Percentiles rank a stretch among this genome's conserved stretches.
Conservation (phyloP, 2,329 filamentous ascomycete genomes). For the Septoria linicola region DNA sequence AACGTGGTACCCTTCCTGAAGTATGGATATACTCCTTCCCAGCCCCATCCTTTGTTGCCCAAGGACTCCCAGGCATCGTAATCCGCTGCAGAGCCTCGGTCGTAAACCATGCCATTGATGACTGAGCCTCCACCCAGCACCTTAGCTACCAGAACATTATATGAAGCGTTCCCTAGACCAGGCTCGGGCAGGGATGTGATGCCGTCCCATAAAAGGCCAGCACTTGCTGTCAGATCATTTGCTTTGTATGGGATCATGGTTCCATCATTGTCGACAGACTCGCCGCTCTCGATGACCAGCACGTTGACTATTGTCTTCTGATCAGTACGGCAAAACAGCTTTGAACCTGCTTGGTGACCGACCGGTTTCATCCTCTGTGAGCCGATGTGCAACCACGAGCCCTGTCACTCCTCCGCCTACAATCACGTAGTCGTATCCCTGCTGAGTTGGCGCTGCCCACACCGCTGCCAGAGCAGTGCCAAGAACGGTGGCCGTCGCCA, state of each 20-base stretch:
- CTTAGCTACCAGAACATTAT: slow-evolving; percentile 26
- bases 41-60: slow-evolving; percentile 28
- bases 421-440: slow-evolving; percentile 31
- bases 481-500: too few relatives aligned
- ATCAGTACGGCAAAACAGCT: not conserved
- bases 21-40: slow-evolving; percentile 21
- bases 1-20: slow-evolving; percentile 26
- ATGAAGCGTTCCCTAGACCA: slow-evolving; percentile 28
- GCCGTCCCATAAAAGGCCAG: slow-evolving; percentile 12
- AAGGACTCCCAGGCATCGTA: slow-evolving; percentile 44
- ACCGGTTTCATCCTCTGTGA: slow-evolving; percentile 30
- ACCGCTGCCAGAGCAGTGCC: too few relatives aligned
- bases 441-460: too few relatives aligned
- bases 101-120: slow-evolving; percentile 43
- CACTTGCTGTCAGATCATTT: slow-evolving; percentile 12
- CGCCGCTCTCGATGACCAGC: slow-evolving; percentile 37
- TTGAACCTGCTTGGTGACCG: not conserved
- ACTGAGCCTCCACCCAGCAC: slow-evolving; percentile 41
- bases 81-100: slow-evolving; percentile 39
- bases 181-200: slow-evolving; percentile 17
- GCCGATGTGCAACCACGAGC: slow-evolving; percentile 31
- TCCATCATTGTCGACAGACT: slow-evolving; percentile 18
- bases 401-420: slow-evolving; percentile 36
- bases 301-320: slow-evolving; percentile 24
- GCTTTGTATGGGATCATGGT: slow-evolving; percentile 20